Evolutionary conservation across 2,329 filamentous ascomycete genomes (phyloP).

Genomic region (Verticillium nubilum): DNA sequence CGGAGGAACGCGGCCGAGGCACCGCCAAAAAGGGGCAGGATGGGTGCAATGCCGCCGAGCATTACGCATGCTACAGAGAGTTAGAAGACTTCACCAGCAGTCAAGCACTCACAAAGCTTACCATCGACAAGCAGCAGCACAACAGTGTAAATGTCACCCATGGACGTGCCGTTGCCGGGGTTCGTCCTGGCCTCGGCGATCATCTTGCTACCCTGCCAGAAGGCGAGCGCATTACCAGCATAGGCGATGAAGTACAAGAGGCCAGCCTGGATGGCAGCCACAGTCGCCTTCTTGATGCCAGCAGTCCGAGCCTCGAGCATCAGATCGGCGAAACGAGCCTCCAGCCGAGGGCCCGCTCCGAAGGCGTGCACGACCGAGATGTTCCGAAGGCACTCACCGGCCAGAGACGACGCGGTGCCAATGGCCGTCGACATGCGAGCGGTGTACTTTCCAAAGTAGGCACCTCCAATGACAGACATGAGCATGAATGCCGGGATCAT

Average conservation of each 20-base stretch:
- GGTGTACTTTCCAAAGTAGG: conserved; percentile 47
- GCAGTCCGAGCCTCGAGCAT: conserved; percentile 39
- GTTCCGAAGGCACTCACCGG: conserved; percentile 55
- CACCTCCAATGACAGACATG: conserved; percentile 50
- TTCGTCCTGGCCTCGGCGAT: conserved; percentile 22
- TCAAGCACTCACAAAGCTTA: conserved; percentile 13
- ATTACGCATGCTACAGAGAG: conserved; percentile 42
- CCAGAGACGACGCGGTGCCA: conserved; percentile 55
- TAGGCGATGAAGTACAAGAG: conserved; percentile 63
- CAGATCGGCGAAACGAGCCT: conserved; percentile 41
- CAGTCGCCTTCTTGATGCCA: conserved; percentile 50
- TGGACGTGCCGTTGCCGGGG: conserved; percentile 27
- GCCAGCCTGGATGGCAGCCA: conserved; percentile 52
- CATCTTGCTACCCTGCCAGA: conserved; percentile 55
- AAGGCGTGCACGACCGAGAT: conserved; percentile 60
- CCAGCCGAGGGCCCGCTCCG: conserved; percentile 51
- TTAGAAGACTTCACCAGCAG: background rate
- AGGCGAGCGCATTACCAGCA: conserved; percentile 57
- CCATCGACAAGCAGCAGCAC: conserved; percentile 50
- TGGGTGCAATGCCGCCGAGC: conserved; percentile 52
- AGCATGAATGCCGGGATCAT: conserved; percentile 58
- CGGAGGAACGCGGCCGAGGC: conserved; percentile 50
- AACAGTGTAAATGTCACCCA: conserved; percentile 48
- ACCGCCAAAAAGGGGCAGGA: conserved; percentile 50
- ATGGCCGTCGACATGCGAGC: conserved; percentile 45